phyloP scores from a whole-genome alignment of 2,329 filamentous ascomycete genomes.

The Blumeriella jaapii region DNA sequence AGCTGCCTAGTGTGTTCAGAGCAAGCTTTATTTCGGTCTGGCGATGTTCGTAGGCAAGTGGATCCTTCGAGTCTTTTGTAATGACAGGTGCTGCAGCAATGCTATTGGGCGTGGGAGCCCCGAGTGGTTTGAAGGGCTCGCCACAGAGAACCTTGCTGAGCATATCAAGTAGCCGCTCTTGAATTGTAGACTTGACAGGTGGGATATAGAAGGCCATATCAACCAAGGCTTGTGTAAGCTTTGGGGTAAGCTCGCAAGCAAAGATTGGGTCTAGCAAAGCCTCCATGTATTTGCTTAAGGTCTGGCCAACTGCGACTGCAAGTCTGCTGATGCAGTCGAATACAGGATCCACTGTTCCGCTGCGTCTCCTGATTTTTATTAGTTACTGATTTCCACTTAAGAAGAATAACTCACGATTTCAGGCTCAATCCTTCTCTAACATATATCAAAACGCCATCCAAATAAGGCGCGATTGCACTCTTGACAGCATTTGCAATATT shows the following conservation, averaged over 20 bases:
- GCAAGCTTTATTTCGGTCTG: conserved; percentile 87
- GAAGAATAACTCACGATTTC: conserved; percentile 46
- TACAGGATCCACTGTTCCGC: conserved; percentile 55
- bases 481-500: conserved; percentile 95
- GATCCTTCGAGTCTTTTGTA: conserved; percentile 77
- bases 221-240: conserved; percentile 86
- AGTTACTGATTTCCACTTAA: conserved; percentile 13
- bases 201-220: conserved; percentile 99
- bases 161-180: conserved; percentile 88
- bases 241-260: conserved; percentile 85
- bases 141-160: conserved; percentile 88
- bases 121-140: conserved; percentile 82
- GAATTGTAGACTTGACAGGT: conserved; percentile 82
- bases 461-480: conserved; percentile 85
- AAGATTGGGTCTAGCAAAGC: conserved; percentile 92
- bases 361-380: conserved; percentile 30
- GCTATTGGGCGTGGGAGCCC: conserved; percentile 76
- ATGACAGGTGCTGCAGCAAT: conserved; percentile 71
- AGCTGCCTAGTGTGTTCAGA: conserved; percentile 90
- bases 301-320: conserved; percentile 88
- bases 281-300: conserved; percentile 97
- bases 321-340: conserved; percentile 98
- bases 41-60: conserved; percentile 64
- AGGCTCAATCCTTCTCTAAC: conserved; percentile 82
- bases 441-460: conserved; percentile 87